These are phyloP conservation scores for Hypoxylon sp. DNA, from an alignment of 2,329 filamentous ascomycete genomes.

Conservation along the genomic window DNA sequence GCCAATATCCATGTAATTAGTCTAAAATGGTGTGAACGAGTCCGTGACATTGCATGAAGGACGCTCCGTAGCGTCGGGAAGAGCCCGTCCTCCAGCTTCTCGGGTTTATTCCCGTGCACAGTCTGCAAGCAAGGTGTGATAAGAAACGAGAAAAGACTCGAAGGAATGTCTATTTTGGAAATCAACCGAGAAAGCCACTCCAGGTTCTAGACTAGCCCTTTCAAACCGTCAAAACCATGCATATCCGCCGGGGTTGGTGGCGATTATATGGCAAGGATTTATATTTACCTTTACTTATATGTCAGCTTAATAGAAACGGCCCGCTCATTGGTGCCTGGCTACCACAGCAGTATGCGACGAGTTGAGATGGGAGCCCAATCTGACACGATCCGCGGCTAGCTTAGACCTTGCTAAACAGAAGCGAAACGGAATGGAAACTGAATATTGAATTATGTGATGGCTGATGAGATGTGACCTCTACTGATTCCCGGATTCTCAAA, in stretches of 20 bases:
- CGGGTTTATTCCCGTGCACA: slow-evolving; percentile 42
- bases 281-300: slow-evolving; percentile 28
- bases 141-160: slow-evolving; percentile 14
- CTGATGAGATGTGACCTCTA: slow-evolving; percentile 67
- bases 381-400: slow-evolving; percentile 24
- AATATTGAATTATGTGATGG: background rate
- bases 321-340: slow-evolving; percentile 29
- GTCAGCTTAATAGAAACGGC: slow-evolving; percentile 25
- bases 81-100: slow-evolving; percentile 36
- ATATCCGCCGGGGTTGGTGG: slow-evolving; percentile 16
- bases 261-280: slow-evolving; percentile 27
- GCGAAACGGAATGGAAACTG: slow-evolving; percentile 40
- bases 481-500: slow-evolving; percentile 70
- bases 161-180: slow-evolving; percentile 35
- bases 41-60: slow-evolving; percentile 38
- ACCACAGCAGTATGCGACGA: slow-evolving; percentile 18
- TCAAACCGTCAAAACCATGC: slow-evolving; percentile 25
- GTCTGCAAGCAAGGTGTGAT: slow-evolving; percentile 30
- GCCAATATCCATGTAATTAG: slow-evolving; percentile 36
- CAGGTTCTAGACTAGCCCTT: slow-evolving; percentile 27
- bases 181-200: slow-evolving; percentile 17
- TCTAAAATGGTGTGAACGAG: slow-evolving; percentile 29
- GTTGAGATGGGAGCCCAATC: slow-evolving; percentile 34
- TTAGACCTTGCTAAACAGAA: slow-evolving; percentile 25
- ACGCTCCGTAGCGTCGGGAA: slow-evolving; percentile 44